phyloP scores from a whole-genome alignment of 768 basidiomycete genomes.

The Suillus bovinus region DNA sequence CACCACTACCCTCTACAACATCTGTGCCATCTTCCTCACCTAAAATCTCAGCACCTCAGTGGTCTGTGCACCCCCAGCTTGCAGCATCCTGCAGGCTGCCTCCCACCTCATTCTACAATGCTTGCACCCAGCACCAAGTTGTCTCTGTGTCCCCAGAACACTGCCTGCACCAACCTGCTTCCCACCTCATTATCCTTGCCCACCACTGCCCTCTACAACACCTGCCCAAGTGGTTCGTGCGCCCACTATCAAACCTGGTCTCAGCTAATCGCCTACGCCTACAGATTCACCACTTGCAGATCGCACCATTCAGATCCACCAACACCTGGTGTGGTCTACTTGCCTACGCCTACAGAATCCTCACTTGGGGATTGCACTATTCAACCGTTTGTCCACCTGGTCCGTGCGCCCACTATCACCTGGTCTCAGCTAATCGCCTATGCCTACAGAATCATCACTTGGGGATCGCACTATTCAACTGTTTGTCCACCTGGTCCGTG shows the following conservation, averaged over 20 bases:
- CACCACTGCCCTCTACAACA: neutral
- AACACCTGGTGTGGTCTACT: no score
- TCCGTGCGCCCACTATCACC: neutral
- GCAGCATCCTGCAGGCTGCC: neutral
- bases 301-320: constrained; percentile 34
- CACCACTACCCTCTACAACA: neutral
- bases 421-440: no score
- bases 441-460: no score
- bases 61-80: neutral
- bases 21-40: neutral
- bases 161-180: neutral
- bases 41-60: neutral
- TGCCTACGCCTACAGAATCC: constrained; percentile 14
- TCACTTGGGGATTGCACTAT: constrained; percentile 53
- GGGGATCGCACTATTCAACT: no score
- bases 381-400: constrained; percentile 17
- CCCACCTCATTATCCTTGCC: neutral
- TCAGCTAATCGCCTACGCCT: constrained; percentile 59
- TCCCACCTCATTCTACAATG: neutral
- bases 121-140: neutral
- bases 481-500: no score
- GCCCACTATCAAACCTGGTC: constrained; percentile 36
- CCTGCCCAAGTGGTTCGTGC: neutral
- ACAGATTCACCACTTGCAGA: constrained; percentile 57
- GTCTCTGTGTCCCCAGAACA: neutral